Evolutionary conservation across 805 yeast species (phyloP), one percentile per base, ranked within the genome.

Genomic region (Schizosaccharomyces lindneri): DNA sequence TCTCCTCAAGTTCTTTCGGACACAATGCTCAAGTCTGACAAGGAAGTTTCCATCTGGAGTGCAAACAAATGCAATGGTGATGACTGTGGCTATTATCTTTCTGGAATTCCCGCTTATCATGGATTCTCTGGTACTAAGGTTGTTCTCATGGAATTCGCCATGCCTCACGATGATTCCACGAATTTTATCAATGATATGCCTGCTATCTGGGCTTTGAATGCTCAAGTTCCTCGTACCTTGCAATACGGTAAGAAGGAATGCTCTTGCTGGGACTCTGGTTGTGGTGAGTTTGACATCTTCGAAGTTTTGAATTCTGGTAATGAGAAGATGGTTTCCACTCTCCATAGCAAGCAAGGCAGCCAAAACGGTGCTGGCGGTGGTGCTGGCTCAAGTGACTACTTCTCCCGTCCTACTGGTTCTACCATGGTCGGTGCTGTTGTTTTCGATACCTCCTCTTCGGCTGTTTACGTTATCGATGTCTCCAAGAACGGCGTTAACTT

Each of bases 251-350:
- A 76, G 64, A 71, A 82, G 31, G 71, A 79, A 24, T 93, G 97
- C 78, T 87, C 97, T 46, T 93, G 98, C 80, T 93, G 98, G 98
- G 68, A 79, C 62, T 79, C 95, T 62, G 97, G 97, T 64, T 93
- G 98, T 76, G 98, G 98, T 76, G 98, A 93, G 78, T 78, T 93
- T 69, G 98, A 93, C 75, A 77, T 88, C 69, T 93, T 90, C 69
- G 98, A 93, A 79, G 78, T 90, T 67, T 79, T 93, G 67, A 75
- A 81, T 64, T 66, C 84, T 43, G 96, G 95, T 66, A 81, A 86
- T 65, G 75, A 77, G 71, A 81, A 83, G 72, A 76, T 89, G 72
- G 68, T 72, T 62, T 76, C 86, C 63, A 93, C 87, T 71, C 74
- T 90, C 68, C 97, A 90, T 76, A 81, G 79, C 70, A 86, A 85